A percentile compares a stretch with the other conserved stretches of the same genome.
These are phyloP conservation scores for Colletotrichum truncatum DNA, from an alignment of 2,329 filamentous ascomycete species.

Conservation along the genomic window DNA sequence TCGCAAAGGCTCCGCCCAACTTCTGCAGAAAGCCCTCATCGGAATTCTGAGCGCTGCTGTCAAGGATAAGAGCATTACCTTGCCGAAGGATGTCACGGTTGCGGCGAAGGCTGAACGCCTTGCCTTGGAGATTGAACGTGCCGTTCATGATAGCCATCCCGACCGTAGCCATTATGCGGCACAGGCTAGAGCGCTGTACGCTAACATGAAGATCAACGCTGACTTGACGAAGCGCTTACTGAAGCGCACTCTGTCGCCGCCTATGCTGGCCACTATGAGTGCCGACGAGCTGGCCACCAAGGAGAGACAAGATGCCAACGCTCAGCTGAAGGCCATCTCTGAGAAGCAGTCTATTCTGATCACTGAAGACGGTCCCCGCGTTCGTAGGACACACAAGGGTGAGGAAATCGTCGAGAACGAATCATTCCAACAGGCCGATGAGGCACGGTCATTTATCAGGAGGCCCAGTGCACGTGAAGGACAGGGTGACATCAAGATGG, in stretches of 20 bases:
- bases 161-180: slow-evolving; percentile 61
- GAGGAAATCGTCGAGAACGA: slow-evolving; percentile 90
- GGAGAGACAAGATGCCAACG: slow-evolving; percentile 82
- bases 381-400: slow-evolving; percentile 93
- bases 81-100: slow-evolving; percentile 71
- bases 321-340: slow-evolving; percentile 78
- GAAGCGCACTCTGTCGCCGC: slow-evolving; percentile 74
- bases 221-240: slow-evolving; percentile 81
- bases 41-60: slow-evolving; percentile 73
- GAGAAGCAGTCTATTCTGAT: slow-evolving; percentile 89
- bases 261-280: slow-evolving; percentile 87
- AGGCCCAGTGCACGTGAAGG: slow-evolving; percentile 44
- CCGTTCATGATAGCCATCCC: slow-evolving; percentile 65
- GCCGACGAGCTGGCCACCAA: slow-evolving; percentile 92
- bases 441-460: slow-evolving; percentile 46
- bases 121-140: slow-evolving; percentile 83
- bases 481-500: slow-evolving; percentile 18
- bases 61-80: slow-evolving; percentile 69
- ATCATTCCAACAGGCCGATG: slow-evolving; percentile 45
- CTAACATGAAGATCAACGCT: slow-evolving; percentile 90
- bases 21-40: slow-evolving; percentile 74
- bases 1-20: slow-evolving; percentile 75
- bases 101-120: slow-evolving; percentile 74
- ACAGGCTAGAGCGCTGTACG: slow-evolving; percentile 79
- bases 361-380: slow-evolving; percentile 77